These are phyloP conservation scores for Pseudogymnoascus verrucosus DNA, from an alignment of 2,329 filamentous ascomycete genomes.

Conservation along the genomic window DNA sequence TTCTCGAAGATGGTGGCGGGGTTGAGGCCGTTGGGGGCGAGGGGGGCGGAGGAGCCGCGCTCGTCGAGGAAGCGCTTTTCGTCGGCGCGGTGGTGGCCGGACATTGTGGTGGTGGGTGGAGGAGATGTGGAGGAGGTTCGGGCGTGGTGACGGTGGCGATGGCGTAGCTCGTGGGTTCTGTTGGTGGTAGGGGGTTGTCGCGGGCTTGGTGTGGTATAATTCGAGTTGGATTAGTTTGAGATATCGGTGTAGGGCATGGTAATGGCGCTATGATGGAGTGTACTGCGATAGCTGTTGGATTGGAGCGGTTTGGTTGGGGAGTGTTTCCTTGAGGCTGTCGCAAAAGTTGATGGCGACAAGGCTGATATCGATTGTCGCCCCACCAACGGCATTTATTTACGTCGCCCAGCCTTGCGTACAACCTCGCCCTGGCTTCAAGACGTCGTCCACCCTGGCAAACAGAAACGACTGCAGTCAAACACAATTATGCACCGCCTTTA, in stretches of 20 bases:
- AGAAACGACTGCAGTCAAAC: not conserved
- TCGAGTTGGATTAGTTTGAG: not conserved
- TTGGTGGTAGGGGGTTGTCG: not conserved
- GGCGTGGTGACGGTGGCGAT: not conserved
- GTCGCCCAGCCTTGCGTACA: conserved; percentile 6
- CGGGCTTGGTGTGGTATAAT: not conserved
- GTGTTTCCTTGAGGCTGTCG: conserved; percentile 2
- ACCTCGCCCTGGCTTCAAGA: not conserved
- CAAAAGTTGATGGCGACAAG: conserved; percentile 15
- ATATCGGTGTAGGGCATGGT: not conserved
- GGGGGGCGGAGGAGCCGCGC: conserved; percentile 67
- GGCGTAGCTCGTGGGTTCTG: not conserved
- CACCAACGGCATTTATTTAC: conserved; percentile 28
- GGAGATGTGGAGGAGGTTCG: conserved; percentile 1
- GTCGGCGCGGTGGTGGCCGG: conserved; percentile 68
- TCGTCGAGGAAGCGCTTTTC: conserved; percentile 80
- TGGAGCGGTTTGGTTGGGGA: conserved; percentile 10
- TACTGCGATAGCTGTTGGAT: conserved; percentile 11
- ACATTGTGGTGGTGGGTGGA: conserved; percentile 21
- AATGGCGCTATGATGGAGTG: not conserved
- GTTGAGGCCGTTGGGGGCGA: conserved; percentile 82
- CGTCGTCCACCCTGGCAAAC: not conserved
- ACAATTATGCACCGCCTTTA: not conserved
- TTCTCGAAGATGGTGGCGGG: conserved; percentile 95
- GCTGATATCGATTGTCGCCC: conserved; percentile 37